phyloP scores from a whole-genome alignment of 108 stramenopile genomes.

The Seminavis robusta region DNA sequence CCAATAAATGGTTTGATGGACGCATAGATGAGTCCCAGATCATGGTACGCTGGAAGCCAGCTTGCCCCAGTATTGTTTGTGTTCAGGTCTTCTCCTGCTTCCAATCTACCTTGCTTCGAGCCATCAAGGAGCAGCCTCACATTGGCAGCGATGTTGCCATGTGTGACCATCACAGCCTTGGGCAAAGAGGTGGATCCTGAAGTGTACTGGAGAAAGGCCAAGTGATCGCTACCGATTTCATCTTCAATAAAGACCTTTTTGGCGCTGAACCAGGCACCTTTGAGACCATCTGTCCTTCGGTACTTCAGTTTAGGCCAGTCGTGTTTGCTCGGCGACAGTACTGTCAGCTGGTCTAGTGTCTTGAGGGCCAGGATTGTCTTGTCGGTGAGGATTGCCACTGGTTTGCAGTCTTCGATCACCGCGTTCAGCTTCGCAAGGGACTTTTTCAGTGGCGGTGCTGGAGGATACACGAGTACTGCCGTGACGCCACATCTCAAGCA shows the following conservation, averaged over 20 bases:
- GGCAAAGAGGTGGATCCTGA: too few relatives aligned
- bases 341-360: too few relatives aligned
- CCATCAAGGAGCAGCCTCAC: background rate
- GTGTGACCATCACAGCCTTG: background rate
- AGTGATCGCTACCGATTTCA: background rate
- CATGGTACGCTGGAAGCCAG: slow-evolving; percentile 83
- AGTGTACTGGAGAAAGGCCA: slow-evolving; percentile 73
- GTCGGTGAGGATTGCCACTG: background rate
- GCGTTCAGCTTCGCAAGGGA: too few relatives aligned
- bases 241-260: background rate
- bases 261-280: too few relatives aligned
- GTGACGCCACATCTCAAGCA: too few relatives aligned
- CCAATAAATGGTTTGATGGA: slow-evolving; percentile 38
- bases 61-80: slow-evolving; percentile 41
- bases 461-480: background rate
- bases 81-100: too few relatives aligned
- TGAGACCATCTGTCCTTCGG: background rate
- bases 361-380: background rate
- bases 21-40: too few relatives aligned
- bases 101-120: too few relatives aligned
- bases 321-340: background rate
- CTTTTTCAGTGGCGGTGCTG: background rate
- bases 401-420: slow-evolving; percentile 1
- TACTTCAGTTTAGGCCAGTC: background rate
- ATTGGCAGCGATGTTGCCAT: background rate